Conservation (phyloP, 2,329 filamentous ascomycete species). For the Geosmithia flava region DNA sequence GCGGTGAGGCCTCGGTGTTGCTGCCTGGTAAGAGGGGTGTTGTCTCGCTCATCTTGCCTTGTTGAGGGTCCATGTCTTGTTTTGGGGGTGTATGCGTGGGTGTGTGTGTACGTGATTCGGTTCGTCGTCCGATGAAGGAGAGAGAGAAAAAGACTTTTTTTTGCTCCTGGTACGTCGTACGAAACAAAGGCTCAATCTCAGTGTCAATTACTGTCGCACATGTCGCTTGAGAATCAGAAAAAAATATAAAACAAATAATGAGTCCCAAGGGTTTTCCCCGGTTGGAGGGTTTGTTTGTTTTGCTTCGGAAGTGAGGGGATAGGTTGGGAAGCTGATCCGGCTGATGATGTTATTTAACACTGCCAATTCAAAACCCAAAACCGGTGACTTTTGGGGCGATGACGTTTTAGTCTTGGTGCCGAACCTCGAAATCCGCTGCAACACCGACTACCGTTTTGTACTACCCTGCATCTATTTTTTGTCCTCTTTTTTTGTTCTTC, state of each 20-base stretch:
- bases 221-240: not conserved
- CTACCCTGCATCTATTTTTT: too few species aligned
- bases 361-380: not conserved
- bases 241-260: too few species aligned
- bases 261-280: too few species aligned
- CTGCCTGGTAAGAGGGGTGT: constrained; percentile 19
- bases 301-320: not conserved
- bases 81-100: not conserved
- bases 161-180: too few species aligned
- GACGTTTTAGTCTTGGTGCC: not conserved
- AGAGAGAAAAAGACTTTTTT: too few species aligned
- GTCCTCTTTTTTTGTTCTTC: too few species aligned
- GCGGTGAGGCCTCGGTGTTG: constrained; percentile 14
- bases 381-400: not conserved
- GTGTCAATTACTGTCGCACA: not conserved
- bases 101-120: too few species aligned
- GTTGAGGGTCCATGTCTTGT: not conserved
- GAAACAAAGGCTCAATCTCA: not conserved
- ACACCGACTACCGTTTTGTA: too few species aligned
- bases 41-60: constrained; percentile 11
- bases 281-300: too few species aligned
- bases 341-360: not conserved
- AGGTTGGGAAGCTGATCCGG: not conserved
- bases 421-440: not conserved
- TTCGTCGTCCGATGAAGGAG: too few species aligned